A percentile compares a stretch with the other conserved stretches of the same genome.
Evolutionary conservation across 192 early-diverging fungal genomes (phyloP).

Genomic region (Physocladia obscura): DNA sequence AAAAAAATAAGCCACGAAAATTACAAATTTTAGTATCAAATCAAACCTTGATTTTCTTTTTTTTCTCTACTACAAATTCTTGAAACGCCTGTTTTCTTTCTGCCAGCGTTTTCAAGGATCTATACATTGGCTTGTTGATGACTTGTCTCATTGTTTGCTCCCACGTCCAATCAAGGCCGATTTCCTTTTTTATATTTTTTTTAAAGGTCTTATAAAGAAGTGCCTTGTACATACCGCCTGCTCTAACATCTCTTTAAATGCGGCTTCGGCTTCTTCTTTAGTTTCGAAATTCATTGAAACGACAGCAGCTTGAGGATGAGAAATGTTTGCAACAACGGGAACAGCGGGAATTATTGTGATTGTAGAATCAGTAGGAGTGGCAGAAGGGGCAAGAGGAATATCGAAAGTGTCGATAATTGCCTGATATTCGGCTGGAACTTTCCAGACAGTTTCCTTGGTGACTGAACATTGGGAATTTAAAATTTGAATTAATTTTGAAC

Average conservation of each 20-base stretch:
- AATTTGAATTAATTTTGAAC: not conserved
- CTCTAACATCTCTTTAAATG: slow-evolving; percentile 73
- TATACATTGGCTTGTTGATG: slow-evolving; percentile 81
- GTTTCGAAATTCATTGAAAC: slow-evolving; percentile 63
- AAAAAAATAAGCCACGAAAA: not conserved
- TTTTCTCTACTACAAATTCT: slow-evolving; percentile 62
- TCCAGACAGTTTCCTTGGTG: slow-evolving; percentile 81
- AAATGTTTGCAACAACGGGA: not conserved
- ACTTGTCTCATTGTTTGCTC: slow-evolving; percentile 85
- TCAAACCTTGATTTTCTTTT: slow-evolving; percentile 19
- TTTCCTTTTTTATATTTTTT: slow-evolving; percentile 55
- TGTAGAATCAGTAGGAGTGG: not conserved
- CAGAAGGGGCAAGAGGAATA: not conserved
- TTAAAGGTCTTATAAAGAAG: too few relatives aligned
- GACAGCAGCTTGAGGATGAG: not conserved
- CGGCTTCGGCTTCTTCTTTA: slow-evolving; percentile 76
- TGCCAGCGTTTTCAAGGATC: slow-evolving; percentile 71
- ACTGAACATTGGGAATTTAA: not conserved
- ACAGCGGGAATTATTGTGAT: not conserved
- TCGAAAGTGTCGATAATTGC: slow-evolving; percentile 31
- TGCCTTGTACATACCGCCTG: slow-evolving; percentile 59
- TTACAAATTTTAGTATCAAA: too few relatives aligned
- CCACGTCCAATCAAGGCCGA: slow-evolving; percentile 86
- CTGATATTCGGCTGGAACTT: slow-evolving; percentile 75
- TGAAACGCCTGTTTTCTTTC: slow-evolving; percentile 85